Conservation (phyloP, 306 rosid species). For the Medicago arabica region DNA sequence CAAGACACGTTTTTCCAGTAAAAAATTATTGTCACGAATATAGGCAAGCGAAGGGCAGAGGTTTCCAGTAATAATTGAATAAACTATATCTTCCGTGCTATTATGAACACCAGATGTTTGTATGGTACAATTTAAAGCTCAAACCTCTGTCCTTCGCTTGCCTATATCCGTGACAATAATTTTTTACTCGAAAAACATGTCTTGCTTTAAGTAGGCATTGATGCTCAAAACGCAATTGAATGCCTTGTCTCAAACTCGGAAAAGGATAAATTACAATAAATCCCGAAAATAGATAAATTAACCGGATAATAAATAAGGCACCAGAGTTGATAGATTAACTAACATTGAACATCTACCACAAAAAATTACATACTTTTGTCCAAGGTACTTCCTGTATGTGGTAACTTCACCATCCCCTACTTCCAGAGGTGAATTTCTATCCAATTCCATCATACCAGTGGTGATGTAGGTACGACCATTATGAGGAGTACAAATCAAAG, state of each 20-base stretch:
- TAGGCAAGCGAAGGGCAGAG: too few relatives aligned
- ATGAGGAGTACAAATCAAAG: conserved; percentile 80
- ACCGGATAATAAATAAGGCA: not conserved
- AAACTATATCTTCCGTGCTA: too few relatives aligned
- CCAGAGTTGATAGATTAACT: conserved; percentile 7
- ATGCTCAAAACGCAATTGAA: conserved; percentile 51
- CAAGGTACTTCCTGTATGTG: conserved; percentile 64
- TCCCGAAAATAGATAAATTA: not conserved
- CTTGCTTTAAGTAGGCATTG: conserved; percentile 62
- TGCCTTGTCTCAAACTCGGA: conserved; percentile 61
- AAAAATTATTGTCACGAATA: conserved; percentile 37
- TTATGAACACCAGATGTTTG: too few relatives aligned
- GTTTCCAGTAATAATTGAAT: too few relatives aligned
- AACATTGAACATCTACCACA: conserved; percentile 16
- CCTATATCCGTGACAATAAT: conserved; percentile 49
- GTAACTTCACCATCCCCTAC: conserved; percentile 49
- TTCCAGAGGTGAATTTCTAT: conserved; percentile 61
- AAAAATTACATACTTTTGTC: conserved; percentile 51
- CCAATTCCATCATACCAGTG: conserved; percentile 49
- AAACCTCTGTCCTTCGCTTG: conserved; percentile 63
- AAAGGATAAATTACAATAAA: conserved; percentile 4
- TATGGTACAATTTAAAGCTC: not conserved
- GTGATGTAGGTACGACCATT: conserved; percentile 60
- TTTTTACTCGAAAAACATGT: conserved; percentile 59
- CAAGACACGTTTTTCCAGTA: conserved; percentile 38